These are phyloP conservation scores for Linnemannia zychae DNA, from an alignment of 192 early-diverging fungal species.

Conservation along the genomic window DNA sequence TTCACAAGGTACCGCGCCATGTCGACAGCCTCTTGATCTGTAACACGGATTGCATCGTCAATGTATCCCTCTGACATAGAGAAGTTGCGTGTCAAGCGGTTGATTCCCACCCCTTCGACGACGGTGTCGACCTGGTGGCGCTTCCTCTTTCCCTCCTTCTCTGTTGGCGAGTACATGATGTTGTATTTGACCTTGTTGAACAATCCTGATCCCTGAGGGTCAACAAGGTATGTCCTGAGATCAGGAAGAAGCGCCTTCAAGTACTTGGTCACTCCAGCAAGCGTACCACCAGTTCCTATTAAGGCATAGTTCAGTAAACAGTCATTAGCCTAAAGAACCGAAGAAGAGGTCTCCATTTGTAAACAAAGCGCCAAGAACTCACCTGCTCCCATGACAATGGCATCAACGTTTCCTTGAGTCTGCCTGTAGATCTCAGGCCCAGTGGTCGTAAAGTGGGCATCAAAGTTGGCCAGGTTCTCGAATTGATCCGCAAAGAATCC, in stretches of 20 bases:
- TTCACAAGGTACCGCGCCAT: constrained; percentile 90
- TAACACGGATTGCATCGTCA: constrained; percentile 87
- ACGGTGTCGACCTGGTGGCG: constrained; percentile 98
- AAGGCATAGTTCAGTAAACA: not conserved
- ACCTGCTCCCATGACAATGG: constrained; percentile 91
- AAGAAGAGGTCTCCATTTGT: constrained; percentile 5
- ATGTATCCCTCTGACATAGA: constrained; percentile 69
- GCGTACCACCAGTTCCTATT: constrained; percentile 88
- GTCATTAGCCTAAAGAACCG: too few species aligned
- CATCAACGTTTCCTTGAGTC: constrained; percentile 78
- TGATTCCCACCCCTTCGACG: constrained; percentile 97
- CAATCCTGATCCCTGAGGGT: constrained; percentile 94
- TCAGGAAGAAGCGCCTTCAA: constrained; percentile 76
- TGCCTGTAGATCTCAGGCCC: constrained; percentile 92
- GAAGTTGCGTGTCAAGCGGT: constrained; percentile 93
- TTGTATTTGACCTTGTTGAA: constrained; percentile 93
- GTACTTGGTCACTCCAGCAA: constrained; percentile 91
- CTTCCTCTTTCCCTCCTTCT: constrained; percentile 89
- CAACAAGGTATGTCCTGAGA: constrained; percentile 83
- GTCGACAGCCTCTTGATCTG: constrained; percentile 88
- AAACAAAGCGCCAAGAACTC: constrained; percentile 11
- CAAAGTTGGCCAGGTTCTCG: constrained; percentile 89
- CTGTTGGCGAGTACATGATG: constrained; percentile 90
- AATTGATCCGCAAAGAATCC: constrained; percentile 96
- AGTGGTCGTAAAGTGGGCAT: constrained; percentile 85